A percentile compares a stretch with the other conserved stretches of the same genome.
Evolutionary conservation across 371 early-diverging fungal species (phyloP).

Genomic region (Mucor irregularis): DNA sequence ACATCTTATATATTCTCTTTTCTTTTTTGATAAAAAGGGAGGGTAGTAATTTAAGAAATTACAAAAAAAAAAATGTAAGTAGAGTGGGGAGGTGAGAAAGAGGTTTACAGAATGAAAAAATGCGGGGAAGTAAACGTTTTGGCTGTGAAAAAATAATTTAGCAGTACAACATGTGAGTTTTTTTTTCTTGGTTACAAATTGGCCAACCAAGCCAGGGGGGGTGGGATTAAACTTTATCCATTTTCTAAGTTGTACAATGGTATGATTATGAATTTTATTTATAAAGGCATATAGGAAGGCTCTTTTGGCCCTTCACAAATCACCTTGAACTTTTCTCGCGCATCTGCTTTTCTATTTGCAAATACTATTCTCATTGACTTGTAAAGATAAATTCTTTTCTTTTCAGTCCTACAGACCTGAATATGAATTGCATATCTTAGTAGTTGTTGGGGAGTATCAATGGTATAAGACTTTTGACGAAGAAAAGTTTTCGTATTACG

Average conservation of each 20-base stretch:
- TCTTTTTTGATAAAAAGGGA: no score
- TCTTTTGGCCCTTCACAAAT: constrained; percentile 64
- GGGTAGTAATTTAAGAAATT: constrained; percentile 1
- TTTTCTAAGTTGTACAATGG: no score
- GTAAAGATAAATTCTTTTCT: constrained; percentile 63
- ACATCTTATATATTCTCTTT: constrained; percentile 12
- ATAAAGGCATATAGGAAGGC: constrained; percentile 38
- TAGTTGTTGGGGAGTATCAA: constrained; percentile 7
- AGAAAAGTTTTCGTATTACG: constrained; percentile 73
- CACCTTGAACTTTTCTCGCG: constrained; percentile 60
- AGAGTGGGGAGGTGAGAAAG: constrained; percentile 4
- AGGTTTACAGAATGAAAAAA: not conserved
- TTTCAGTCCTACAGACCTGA: constrained; percentile 63
- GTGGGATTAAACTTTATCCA: no score
- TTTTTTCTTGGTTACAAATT: no score
- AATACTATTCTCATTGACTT: constrained; percentile 78
- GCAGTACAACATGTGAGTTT: no score
- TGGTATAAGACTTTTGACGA: constrained; percentile 72
- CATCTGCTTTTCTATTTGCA: constrained; percentile 62
- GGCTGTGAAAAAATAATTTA: no score
- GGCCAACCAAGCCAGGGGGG: no score
- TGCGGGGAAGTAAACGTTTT: constrained; percentile 3
- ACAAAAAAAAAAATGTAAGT: not conserved
- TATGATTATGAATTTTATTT: not conserved
- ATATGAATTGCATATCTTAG: constrained; percentile 80